These are phyloP conservation scores for Penicillium rolfsii DNA, from an alignment of 2,329 filamentous ascomycete species.

Conservation along the genomic window DNA sequence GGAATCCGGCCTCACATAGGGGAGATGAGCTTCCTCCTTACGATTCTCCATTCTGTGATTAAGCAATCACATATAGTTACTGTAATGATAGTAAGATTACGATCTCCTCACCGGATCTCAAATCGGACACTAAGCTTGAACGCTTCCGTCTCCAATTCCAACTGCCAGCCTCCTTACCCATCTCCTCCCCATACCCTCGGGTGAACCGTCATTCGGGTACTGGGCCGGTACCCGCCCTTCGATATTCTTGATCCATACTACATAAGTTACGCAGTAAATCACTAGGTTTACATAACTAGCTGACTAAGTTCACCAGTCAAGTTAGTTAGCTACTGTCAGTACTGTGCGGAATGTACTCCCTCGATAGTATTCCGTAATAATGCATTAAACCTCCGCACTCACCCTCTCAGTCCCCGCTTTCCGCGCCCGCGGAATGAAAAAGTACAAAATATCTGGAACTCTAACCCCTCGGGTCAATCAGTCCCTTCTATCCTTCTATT, in stretches of 20 bases:
- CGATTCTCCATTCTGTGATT: neutral
- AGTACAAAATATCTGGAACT: neutral
- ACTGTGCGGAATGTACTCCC: neutral
- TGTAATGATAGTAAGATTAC: neutral
- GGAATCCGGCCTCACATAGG: neutral
- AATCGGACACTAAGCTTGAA: neutral
- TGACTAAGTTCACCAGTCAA: no score
- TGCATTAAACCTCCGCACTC: neutral
- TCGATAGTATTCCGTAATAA: neutral
- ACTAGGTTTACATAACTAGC: no score
- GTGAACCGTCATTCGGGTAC: constrained; percentile 22
- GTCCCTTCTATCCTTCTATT: neutral
- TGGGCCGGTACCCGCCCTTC: constrained; percentile 21
- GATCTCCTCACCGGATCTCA: neutral
- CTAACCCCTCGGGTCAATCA: neutral
- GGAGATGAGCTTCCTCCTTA: neutral
- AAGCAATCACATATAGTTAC: neutral
- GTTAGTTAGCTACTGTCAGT: no score
- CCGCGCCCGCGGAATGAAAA: constrained; percentile 2
- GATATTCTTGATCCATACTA: no score
- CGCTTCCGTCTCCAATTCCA: neutral
- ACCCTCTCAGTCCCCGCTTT: neutral
- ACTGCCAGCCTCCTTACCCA: constrained; percentile 8
- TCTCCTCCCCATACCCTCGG: constrained; percentile 1
- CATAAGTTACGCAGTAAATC: no score